Conservation (phyloP, 2,329 filamentous ascomycete species). For the Claviceps lovelessii region DNA sequence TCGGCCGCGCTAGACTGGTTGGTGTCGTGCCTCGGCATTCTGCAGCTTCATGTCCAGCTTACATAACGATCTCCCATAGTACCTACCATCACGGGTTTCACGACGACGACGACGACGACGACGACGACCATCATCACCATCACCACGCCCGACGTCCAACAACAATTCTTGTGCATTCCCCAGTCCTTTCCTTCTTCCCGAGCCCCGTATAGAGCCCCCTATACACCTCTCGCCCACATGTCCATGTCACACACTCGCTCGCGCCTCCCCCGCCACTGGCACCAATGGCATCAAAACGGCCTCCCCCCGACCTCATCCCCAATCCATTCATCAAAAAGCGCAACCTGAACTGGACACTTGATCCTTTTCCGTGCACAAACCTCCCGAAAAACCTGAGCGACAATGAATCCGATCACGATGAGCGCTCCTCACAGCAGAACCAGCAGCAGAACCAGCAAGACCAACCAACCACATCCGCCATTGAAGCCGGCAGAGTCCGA, state of each 20-base stretch:
- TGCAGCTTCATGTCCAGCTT: background rate
- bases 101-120: too few species aligned
- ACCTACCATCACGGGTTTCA: too few species aligned
- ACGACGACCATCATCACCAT: too few species aligned
- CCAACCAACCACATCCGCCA: constrained; percentile 18
- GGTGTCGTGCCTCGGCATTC: constrained; percentile 6
- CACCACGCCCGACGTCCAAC: background rate
- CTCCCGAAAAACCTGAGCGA: background rate
- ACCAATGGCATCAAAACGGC: constrained; percentile 1
- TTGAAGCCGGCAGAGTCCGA: constrained; percentile 25
- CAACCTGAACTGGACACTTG: constrained; percentile 30
- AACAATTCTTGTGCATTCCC: background rate
- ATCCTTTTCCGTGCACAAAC: constrained; percentile 5
- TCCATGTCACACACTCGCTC: background rate
- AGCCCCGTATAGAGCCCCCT: too few species aligned
- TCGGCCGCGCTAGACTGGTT: background rate
- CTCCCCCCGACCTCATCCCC: constrained; percentile 20
- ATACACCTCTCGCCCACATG: background rate
- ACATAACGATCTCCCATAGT: background rate
- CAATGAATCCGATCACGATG: background rate
- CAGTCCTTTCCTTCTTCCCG: background rate
- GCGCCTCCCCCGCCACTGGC: background rate
- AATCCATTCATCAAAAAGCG: constrained; percentile 34
- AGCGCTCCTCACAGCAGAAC: too few species aligned
- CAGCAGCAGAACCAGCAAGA: background rate